Evolutionary conservation across 106 monocot species (phyloP).

Genomic region (Narthecium ossifragum): DNA sequence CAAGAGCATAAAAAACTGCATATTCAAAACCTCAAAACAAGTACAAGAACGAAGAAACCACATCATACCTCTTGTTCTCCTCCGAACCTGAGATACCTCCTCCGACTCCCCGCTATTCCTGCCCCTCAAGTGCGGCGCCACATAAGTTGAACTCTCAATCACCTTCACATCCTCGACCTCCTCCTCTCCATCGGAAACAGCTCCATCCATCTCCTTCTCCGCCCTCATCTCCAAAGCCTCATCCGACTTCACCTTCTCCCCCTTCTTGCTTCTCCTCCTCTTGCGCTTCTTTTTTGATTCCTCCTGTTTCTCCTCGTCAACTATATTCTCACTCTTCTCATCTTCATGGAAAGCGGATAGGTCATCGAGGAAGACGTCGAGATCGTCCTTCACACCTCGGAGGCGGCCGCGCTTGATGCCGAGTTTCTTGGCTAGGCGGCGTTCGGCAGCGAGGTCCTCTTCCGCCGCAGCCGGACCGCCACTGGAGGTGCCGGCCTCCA

Average conservation of each 20-base stretch:
- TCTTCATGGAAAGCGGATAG: conserved; percentile 20
- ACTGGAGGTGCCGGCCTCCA: conserved; percentile 52
- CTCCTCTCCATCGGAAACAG: background rate
- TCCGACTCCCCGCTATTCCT: conserved; percentile 44
- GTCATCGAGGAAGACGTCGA: conserved; percentile 50
- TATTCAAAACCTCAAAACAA: background rate
- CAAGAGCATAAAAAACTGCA: background rate
- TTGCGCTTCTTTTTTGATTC: conserved; percentile 1
- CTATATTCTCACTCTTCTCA: background rate
- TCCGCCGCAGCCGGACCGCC: conserved; percentile 18
- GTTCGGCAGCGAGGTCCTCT: conserved; percentile 62
- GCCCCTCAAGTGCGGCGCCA: conserved; percentile 59
- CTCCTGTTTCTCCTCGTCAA: background rate
- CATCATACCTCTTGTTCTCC: conserved; percentile 83
- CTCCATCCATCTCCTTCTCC: conserved; percentile 22
- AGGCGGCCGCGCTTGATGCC: conserved; percentile 61
- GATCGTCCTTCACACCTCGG: conserved; percentile 47
- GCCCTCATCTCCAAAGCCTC: background rate
- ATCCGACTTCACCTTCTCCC: background rate
- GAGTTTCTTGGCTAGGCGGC: conserved; percentile 72
- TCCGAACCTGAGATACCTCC: conserved; percentile 55
- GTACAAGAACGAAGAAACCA: background rate
- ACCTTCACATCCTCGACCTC: too few relatives aligned
- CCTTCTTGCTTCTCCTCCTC: background rate
- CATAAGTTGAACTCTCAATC: conserved; percentile 40